Base-by-base conservation (phyloP, 2,329 filamentous ascomycete species). In the Fusarium luffae region DNA sequence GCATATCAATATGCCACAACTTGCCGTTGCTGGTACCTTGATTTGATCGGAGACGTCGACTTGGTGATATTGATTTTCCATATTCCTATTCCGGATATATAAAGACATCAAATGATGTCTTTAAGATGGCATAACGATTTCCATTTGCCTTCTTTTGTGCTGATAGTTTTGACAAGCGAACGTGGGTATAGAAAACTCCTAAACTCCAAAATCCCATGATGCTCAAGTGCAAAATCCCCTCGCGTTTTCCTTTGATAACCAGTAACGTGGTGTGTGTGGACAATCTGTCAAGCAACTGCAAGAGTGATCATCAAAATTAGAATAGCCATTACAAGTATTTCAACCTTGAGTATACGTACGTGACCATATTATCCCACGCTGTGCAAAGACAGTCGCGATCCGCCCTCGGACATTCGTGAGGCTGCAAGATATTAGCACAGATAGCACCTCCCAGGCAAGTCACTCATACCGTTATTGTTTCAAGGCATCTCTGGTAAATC, bases 181-280 rank as follows among this genome's bases (percentile, higher is more conserved):
- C 2, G 14, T 16, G 32, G 49, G 49, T 51, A 51, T 51, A 41
- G 5, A 2, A 8, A 62, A 42, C 4, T 23, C 16, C 14, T 14
- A 46, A 23, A 18, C 7, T 14, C 13, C 23, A 43, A 21, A 21
- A 10, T 27, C 14, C 5, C 18, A 37, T n/a, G 34, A 37, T 41
- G 4, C 4, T 4, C 19, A 8, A 6, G 52, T 19, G 13, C 62
- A 64, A 16, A 37, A 64, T 1, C 62, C 32, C 14, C 62, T 65
- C 4, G 52, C 46, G 4, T 64, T 64, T 21, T 65, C 62, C 5
- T 64, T 64, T 18, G 62, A 23, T 25, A 65, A 14, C 60, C 44
- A 64, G 27, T 42, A 30, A 14, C 62, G 52, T 1, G 62, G 40
- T 7, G 27, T 48, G 8, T 46, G 25, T 14, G 44, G 37, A 23